Percentiles rank a stretch among this genome's conserved stretches.
Evolutionary conservation across 73 alveolate species (phyloP).

Genomic region (Tetrahymena elliotti): DNA sequence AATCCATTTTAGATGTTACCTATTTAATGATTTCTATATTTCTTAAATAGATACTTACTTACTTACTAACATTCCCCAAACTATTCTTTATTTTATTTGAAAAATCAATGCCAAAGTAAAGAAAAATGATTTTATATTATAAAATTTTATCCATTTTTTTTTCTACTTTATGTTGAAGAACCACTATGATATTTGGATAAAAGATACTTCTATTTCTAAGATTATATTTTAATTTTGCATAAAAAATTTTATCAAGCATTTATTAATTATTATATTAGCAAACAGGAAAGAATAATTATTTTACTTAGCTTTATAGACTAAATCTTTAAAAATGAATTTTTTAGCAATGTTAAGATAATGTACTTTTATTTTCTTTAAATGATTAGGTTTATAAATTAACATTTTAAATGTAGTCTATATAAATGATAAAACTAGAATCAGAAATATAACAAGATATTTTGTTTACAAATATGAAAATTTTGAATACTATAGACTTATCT

Average conservation of each 20-base stretch:
- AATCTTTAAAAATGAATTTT: not conserved
- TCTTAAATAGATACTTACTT: no score
- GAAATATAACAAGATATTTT: not conserved
- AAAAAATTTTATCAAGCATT: not conserved
- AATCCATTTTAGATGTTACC: no score
- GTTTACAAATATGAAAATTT: not conserved
- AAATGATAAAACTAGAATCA: not conserved
- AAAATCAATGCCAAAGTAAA: no score
- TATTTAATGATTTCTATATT: no score
- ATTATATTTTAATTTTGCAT: no score
- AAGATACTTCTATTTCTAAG: not conserved
- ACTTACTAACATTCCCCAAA: no score
- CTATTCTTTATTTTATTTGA: no score
- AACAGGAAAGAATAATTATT: not conserved
- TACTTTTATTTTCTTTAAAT: not conserved
- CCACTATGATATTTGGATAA: no score
- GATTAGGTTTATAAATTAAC: not conserved
- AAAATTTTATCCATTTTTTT: no score
- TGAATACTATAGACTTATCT: not conserved
- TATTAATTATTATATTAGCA: no score
- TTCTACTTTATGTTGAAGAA: no score
- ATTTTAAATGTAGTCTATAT: not conserved
- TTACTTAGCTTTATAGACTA: not conserved
- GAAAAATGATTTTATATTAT: no score
- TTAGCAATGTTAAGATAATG: not conserved